Base-by-base conservation (phyloP, 306 rosid species). In the Quercus robur region DNA sequence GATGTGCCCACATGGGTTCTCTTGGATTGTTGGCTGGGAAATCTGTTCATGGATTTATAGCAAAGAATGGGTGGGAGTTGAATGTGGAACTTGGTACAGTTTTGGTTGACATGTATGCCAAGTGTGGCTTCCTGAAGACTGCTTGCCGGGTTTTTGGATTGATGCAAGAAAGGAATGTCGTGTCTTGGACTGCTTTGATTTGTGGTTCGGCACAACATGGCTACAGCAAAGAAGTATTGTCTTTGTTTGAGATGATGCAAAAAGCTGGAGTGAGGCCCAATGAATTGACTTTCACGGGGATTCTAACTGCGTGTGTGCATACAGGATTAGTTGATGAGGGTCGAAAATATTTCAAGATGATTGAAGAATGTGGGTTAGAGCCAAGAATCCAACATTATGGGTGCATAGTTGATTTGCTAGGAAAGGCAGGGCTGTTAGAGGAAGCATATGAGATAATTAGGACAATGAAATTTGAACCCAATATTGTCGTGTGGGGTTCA, bases 21-120 rank as follows among this genome's bases (percentile, higher is more conserved):
- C 51, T 68, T 78, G 95, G 86, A 51, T 81, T 84, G 38, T 78
- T 92, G 66, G 75, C 73, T 26, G 94, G 94, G 46, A 87, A 87
- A 84, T 92, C 97, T 7, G 80, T 90, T 78, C 97, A 92, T 71
- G 89, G 93, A 23, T 90, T 82, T 73, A 49, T 86, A 0, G 78
- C 79, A 73, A 87, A 76, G 74, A 90, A 90, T 78, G 84, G 80
- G 38, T 88, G 93, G 94, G 82, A 86, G 38, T 74, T 84, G 82
- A 83, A 80, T 77, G 81, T 71, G 56, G 87, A 88, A 80, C 77
- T 87, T n/a, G 91, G 93, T 76, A 75, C 88, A n/a, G 77, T 78
- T 83, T 78, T 92, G 76, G 87, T 92, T 51, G 71, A 83, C 54
- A 90, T 87, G 97, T 90, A 88, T 41, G 83, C 84, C 52, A 90